Percentiles rank a stretch among this genome's conserved stretches.
phyloP scores from a whole-genome alignment of 306 rosid species.

The Cyclanthera cordifolia region DNA sequence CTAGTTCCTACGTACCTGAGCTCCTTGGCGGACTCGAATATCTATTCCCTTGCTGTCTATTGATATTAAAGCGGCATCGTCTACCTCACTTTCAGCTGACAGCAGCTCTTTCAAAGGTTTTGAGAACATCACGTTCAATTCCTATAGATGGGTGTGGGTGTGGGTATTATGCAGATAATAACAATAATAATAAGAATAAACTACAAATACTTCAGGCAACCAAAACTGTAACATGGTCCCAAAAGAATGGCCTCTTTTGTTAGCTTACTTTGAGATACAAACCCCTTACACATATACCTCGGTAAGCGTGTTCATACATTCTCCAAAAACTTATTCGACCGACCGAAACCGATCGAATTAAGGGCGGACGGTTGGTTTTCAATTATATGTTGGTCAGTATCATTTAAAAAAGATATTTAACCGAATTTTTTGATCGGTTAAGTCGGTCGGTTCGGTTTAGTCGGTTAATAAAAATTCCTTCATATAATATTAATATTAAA shows the following conservation, averaged over 20 bases:
- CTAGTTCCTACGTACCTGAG: slow-evolving; percentile 42
- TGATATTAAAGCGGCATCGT: slow-evolving; percentile 94
- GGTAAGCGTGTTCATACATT: no score
- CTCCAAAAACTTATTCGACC: no score
- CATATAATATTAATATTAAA: no score
- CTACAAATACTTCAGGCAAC: background rate
- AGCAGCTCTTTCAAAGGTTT: slow-evolving; percentile 81
- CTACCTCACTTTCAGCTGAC: slow-evolving; percentile 77
- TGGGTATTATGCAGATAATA: no score
- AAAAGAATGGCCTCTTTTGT: background rate
- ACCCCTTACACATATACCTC: background rate
- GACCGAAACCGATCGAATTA: no score
- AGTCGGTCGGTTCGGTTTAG: no score
- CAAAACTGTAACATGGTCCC: background rate
- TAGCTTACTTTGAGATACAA: background rate
- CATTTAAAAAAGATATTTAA: no score
- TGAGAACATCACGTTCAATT: slow-evolving; percentile 83
- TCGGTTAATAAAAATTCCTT: no score
- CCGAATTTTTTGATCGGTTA: no score
- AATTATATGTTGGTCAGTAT: no score
- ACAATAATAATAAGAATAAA: no score
- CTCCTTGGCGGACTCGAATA: slow-evolving; percentile 95
- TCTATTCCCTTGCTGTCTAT: slow-evolving; percentile 96
- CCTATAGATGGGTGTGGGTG: slow-evolving; percentile 28
- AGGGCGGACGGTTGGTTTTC: no score